Percentiles rank a stretch among this genome's conserved stretches.
These are phyloP conservation scores for Tetraselmis striata DNA, from an alignment of 139 green algal species.

Conservation along the genomic window DNA sequence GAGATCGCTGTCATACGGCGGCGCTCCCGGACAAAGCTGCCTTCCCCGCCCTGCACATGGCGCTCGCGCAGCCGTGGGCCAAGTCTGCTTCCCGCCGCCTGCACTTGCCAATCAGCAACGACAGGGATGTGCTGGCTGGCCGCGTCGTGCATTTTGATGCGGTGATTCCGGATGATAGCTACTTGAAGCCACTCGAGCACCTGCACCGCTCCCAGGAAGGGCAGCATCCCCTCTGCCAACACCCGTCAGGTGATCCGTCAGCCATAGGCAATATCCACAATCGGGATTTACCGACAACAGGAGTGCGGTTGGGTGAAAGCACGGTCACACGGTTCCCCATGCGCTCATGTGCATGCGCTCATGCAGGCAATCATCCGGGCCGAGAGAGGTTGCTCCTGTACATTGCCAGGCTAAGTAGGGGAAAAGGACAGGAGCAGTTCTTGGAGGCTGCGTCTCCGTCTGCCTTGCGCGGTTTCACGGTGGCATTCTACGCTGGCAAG, in stretches of 20 bases:
- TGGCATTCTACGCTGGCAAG: background rate
- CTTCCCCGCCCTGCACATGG: background rate
- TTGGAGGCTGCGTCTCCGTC: background rate
- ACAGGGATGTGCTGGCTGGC: background rate
- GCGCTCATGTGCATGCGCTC: too few species aligned
- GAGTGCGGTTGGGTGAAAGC: too few species aligned
- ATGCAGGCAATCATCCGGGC: too few species aligned
- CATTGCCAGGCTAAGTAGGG: background rate
- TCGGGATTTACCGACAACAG: too few species aligned
- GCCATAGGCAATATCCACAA: too few species aligned
- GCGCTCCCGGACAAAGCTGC: background rate
- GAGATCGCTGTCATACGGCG: background rate
- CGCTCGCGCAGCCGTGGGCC: background rate
- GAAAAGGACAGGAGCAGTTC: background rate
- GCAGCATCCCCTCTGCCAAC: too few species aligned
- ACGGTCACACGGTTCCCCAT: too few species aligned
- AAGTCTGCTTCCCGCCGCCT: background rate
- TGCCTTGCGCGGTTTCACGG: background rate
- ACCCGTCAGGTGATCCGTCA: too few species aligned
- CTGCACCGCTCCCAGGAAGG: background rate
- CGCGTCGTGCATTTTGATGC: background rate
- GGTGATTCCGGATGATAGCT: background rate
- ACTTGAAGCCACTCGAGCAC: background rate
- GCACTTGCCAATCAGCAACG: background rate
- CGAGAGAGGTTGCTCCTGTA: background rate